Conservation (phyloP, 306 rosid species). For the Prunus dulcis region DNA sequence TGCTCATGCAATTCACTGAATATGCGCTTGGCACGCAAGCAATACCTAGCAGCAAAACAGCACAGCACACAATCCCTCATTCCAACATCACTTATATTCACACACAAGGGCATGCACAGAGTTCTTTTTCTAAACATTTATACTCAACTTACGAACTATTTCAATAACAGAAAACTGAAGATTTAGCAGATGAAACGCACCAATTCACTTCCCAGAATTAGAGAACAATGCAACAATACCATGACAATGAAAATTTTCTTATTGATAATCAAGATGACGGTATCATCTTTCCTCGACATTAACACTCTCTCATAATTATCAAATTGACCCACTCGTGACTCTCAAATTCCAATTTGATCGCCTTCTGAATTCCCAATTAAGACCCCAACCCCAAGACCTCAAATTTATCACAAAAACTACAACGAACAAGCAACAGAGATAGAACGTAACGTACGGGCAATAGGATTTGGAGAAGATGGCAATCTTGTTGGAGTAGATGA, state of each 20-base stretch:
- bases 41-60: slow-evolving; percentile 48
- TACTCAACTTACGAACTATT: background rate
- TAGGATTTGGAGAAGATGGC: slow-evolving; percentile 87
- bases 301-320: background rate
- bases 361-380: background rate
- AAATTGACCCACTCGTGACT: background rate
- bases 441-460: slow-evolving; percentile 58
- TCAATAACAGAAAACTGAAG: background rate
- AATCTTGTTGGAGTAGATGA: slow-evolving; percentile 73
- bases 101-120: background rate
- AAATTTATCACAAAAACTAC: background rate
- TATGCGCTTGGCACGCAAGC: slow-evolving; percentile 67
- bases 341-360: background rate
- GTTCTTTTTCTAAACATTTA: background rate
- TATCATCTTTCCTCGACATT: no score
- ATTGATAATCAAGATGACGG: background rate
- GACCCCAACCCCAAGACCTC: background rate
- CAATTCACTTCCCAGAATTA: background rate
- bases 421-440: background rate
- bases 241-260: background rate
- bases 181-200: background rate
- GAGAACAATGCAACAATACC: background rate
- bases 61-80: background rate
- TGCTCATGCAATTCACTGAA: slow-evolving; percentile 60
- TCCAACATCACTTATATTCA: background rate